Percentiles rank a stretch among this genome's conserved stretches.
Conservation (phyloP, 2,329 filamentous ascomycete species). For the Fusarium penzigii region DNA sequence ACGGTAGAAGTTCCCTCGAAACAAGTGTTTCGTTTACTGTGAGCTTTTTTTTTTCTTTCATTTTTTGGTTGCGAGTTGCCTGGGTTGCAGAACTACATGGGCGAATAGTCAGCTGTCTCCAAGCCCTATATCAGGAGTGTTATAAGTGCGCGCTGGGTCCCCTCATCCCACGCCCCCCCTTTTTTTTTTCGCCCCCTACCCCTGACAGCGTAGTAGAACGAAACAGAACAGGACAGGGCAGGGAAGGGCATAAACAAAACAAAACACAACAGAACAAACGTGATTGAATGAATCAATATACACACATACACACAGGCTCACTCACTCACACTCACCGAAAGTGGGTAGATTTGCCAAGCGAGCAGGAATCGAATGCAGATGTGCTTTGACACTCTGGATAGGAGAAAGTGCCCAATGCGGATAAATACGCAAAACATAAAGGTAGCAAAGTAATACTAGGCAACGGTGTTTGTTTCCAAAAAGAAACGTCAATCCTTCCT, state of each 20-base stretch:
- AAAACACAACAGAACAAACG: conserved; percentile 17
- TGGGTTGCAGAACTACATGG: conserved; percentile 17
- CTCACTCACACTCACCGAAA: not conserved
- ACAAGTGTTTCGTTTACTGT: conserved; percentile 20
- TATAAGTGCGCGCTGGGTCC: conserved; percentile 19
- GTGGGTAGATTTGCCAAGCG: no score
- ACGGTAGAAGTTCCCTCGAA: conserved; percentile 21
- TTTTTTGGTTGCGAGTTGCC: conserved; percentile 20
- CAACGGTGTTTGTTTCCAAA: no score
- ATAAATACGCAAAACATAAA: not conserved
- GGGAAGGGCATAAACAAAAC: not conserved
- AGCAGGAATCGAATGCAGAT: no score
- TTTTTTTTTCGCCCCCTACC: conserved; percentile 4
- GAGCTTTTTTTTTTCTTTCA: no score
- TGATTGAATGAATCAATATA: conserved; percentile 22
- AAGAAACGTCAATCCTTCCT: no score
- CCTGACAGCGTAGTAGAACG: not conserved
- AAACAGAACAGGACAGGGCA: conserved; percentile 13
- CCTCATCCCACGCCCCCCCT: conserved; percentile 3
- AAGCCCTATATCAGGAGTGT: conserved; percentile 27
- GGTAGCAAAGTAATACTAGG: no score
- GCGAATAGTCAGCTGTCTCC: conserved; percentile 29
- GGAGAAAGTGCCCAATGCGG: not conserved
- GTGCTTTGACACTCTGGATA: not conserved
- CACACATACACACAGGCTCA: conserved; percentile 3